Base-by-base conservation (phyloP, 78 protist species). In the Dictyostelium firmibasis region DNA sequence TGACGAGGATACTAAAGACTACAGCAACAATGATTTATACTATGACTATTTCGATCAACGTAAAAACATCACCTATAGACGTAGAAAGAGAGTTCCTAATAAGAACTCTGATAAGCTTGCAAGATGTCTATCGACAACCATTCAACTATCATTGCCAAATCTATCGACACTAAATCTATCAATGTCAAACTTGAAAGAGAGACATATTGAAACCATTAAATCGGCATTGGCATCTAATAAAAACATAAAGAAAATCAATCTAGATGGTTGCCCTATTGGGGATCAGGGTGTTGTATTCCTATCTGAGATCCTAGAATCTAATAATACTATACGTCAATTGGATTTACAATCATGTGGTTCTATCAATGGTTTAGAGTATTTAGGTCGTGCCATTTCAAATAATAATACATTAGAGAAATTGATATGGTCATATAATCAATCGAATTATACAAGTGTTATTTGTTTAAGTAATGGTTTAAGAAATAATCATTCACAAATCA, bases 371-470 rank as follows among this genome's bases (percentile, higher is more conserved):
- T 75, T 85, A 33, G 83, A 70, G 11, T 74, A 38, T 50, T 44
- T 85, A 6, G 82, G 84, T 36, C 18, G 29, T 14, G 6, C 78
- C 5, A 23, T 85, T 0, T 8, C 18, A 20, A 25, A 70, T 11
- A 75, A 53, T 50, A 7, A 31, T 18, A 47, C 84, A 14, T 43
- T 85, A 5, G 77, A 41, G 41, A 74, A 31, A n/a, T 75, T 85
- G 8, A 35, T 41, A 0, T 85, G 92, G 92, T 74, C 81, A 27
- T 74, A 85, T 53, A 85, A 85, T n/a, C 23, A 33, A 85, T 47
- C 84, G 0, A 27, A 31, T n/a, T 85, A 85, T 50, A 27, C 29
- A 31, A 47, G 83, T 31, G 35, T 74, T 2, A 74, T 85, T 8
- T 33, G 18, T 38, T 85, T 85, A 74, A 47, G 70, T n/a, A 47